phyloP scores from a whole-genome alignment of 495 filamentous ascomycete species.

The Aspergillus bertholletiae region DNA sequence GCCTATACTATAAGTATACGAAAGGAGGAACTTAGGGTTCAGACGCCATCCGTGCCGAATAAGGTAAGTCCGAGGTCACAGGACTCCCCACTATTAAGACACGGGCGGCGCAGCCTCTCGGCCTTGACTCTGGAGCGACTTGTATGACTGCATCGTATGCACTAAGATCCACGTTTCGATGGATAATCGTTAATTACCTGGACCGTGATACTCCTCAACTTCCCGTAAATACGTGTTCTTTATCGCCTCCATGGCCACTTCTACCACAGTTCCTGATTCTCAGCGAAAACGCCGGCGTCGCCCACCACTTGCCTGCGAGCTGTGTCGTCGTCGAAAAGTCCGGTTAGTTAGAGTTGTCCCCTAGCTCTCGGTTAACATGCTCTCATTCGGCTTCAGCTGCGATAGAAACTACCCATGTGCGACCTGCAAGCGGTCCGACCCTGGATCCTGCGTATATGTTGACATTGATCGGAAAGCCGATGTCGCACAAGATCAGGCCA shows the following conservation, averaged over 20 bases:
- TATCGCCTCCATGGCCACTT: neutral
- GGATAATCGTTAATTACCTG: neutral
- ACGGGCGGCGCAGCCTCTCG: too few relatives aligned
- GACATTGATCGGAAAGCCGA: neutral
- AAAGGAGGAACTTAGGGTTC: too few relatives aligned
- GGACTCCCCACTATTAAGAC: neutral
- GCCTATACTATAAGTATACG: too few relatives aligned
- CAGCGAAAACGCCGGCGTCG: conserved; percentile 18
- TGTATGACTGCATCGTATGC: too few relatives aligned
- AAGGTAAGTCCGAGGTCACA: neutral
- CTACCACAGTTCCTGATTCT: neutral
- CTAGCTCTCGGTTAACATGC: neutral
- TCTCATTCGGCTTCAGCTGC: conserved; percentile 2
- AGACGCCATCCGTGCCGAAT: too few relatives aligned
- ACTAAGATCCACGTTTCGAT: too few relatives aligned
- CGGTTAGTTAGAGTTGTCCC: neutral
- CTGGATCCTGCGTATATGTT: conserved; percentile 37
- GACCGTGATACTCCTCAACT: neutral
- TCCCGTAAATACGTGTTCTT: neutral
- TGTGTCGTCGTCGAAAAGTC: conserved; percentile 23
- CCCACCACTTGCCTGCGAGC: conserved; percentile 14
- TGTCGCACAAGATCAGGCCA: neutral
- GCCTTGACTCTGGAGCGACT: too few relatives aligned
- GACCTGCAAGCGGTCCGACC: conserved; percentile 10
- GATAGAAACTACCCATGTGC: conserved; percentile 17